Base-by-base conservation (phyloP, 148 eudicot genomes). In the Arctostaphylos glauca region DNA sequence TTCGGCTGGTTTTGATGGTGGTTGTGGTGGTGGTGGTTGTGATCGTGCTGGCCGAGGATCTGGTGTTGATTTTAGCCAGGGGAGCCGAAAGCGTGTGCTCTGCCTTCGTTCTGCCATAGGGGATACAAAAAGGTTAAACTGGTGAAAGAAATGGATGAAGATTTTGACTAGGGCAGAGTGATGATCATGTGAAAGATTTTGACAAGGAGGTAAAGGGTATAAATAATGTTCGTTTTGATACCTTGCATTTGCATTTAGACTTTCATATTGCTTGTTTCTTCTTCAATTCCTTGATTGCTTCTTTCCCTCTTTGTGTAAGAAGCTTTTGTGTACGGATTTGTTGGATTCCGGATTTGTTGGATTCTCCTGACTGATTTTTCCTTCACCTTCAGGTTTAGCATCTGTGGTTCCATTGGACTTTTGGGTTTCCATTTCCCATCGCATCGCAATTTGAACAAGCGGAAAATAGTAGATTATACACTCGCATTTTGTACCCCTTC, bases 71-170 rank as follows among this genome's bases (percentile, higher is more conserved):
- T 43, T 2, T 74, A 21, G 31, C 85, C 85, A 83, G 5, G 85
- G 85, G 38, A 83, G 80, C 23, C 77, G 62, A 46, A 70, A 70
- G 77, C 81, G 81, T 25, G 46, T 70, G 16, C 71, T 76, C 80
- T 47, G 70, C 76, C 25, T 83, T 78, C 18, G 70, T 78, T 68
- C 77, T 60, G 85, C 56, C 85, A 83, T 83, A 5, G 60, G 10
- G 3, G 56, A 25, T 19, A 64, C 16, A 50, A 60, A 52, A 25
- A 76, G 60, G 31, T 56, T 50, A 5, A 38, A 31, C 18, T 81
- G 18, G 5, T 52, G 48, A 21, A 77, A 41, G 55, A 68, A 4
- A 53, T 41, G 47, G 21, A 74, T 76, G 2, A 3, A 41, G 46
- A 21, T 77, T 50, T 19, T 31, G 38, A 73, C 62, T 4, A 56